Conservation (phyloP, 108 stramenopile genomes). For the Stephanodiscus triporus region DNA sequence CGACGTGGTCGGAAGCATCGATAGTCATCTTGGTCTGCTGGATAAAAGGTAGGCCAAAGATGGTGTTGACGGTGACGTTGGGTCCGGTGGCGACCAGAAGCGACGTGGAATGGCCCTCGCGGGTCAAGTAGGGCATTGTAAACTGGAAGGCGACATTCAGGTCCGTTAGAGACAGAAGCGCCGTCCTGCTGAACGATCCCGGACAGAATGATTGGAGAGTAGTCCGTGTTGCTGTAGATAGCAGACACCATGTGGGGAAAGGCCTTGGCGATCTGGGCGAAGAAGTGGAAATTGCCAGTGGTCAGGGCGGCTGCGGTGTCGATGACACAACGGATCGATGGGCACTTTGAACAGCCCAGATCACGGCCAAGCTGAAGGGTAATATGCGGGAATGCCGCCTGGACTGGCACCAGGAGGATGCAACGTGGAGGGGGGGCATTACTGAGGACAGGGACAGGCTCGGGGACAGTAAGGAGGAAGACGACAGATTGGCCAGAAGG, state of each 20-base stretch:
- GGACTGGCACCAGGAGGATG: background rate
- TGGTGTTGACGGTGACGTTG: constrained; percentile 1
- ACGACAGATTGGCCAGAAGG: no score
- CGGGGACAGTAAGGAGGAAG: background rate
- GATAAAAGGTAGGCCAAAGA: constrained; percentile 15
- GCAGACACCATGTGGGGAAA: background rate
- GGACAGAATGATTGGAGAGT: background rate
- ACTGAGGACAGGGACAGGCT: background rate
- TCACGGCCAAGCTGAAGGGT: background rate
- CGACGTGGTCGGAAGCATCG: background rate
- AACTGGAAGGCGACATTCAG: constrained; percentile 9
- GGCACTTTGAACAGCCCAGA: background rate
- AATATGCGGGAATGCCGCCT: background rate
- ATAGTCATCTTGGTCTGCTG: background rate
- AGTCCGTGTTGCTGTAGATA: background rate
- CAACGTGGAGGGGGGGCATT: background rate
- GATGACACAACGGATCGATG: background rate
- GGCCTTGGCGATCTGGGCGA: background rate
- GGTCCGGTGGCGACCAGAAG: background rate
- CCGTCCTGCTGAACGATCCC: constrained; percentile 6
- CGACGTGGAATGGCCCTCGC: background rate
- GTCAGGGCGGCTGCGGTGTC: constrained; percentile 3
- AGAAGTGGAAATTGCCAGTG: background rate
- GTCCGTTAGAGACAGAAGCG: background rate
- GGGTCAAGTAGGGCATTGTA: constrained; percentile 1